phyloP scores from a whole-genome alignment of 2,329 filamentous ascomycete genomes.

The Phaeoacremonium minimum region DNA sequence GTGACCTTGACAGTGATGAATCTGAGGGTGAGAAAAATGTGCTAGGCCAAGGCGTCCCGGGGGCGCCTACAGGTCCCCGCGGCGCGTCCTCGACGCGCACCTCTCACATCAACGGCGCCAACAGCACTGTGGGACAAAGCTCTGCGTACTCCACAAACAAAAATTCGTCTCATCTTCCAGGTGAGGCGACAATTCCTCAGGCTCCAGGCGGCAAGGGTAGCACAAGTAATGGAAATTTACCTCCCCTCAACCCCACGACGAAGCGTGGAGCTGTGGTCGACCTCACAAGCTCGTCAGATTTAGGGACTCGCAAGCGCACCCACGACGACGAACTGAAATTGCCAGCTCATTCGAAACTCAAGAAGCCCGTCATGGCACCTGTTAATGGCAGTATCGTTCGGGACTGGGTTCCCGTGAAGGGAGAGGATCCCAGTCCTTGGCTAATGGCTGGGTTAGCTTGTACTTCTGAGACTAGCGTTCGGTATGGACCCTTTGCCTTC shows the following conservation, averaged over 20 bases:
- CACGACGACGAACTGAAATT: slow-evolving; percentile 63
- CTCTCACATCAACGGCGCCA: slow-evolving; percentile 8
- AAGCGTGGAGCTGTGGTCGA: slow-evolving; percentile 13
- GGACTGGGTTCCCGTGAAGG: slow-evolving; percentile 44
- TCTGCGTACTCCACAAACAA: no score
- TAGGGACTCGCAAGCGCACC: slow-evolving; percentile 72
- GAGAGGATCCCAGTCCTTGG: slow-evolving; percentile 60
- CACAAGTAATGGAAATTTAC: no score
- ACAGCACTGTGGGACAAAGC: no score
- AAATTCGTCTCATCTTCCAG: no score
- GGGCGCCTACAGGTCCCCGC: slow-evolving; percentile 1
- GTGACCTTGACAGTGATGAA: slow-evolving; percentile 60
- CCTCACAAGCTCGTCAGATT: slow-evolving; percentile 31
- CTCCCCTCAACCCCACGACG: no score
- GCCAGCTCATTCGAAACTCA: slow-evolving; percentile 46
- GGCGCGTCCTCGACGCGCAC: neutral
- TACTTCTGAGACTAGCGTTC: slow-evolving; percentile 42
- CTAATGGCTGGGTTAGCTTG: slow-evolving; percentile 21
- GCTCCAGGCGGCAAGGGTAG: no score
- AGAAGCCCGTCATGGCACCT: slow-evolving; percentile 44
- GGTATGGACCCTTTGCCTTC: slow-evolving; percentile 36
- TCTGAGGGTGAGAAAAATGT: neutral
- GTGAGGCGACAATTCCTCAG: no score
- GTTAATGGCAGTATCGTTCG: slow-evolving; percentile 43
- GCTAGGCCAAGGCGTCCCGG: neutral